Percentiles rank a stretch among this genome's conserved stretches.
Evolutionary conservation across 441 rosid genomes (phyloP).

Genomic region (Gossypium davidsonii): DNA sequence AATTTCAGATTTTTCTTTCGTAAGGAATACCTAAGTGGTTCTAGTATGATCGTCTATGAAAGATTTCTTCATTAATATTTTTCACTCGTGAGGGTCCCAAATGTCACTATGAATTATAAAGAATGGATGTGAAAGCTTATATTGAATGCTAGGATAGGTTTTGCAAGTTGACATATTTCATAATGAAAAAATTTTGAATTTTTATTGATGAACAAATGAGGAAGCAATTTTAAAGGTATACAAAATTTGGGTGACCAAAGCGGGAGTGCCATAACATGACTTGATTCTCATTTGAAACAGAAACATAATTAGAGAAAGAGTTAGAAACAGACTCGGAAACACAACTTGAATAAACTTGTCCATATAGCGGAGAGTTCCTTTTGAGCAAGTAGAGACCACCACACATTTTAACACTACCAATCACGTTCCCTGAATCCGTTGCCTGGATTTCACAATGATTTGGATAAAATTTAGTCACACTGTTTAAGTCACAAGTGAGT

Average conservation of each 20-base stretch:
- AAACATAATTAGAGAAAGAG: not conserved
- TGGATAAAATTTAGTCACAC: not conserved
- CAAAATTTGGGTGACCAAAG: not conserved
- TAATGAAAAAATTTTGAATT: not conserved
- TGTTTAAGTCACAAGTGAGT: not conserved
- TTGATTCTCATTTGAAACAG: not conserved
- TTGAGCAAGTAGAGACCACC: no score
- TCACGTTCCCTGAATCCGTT: no score
- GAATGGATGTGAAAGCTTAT: not conserved
- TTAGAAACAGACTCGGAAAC: not conserved
- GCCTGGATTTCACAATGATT: no score
- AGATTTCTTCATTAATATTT: not conserved
- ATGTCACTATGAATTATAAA: not conserved
- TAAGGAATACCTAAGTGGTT: not conserved
- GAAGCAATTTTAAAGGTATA: not conserved
- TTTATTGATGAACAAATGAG: not conserved
- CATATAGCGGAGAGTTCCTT: no score
- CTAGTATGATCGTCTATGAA: not conserved
- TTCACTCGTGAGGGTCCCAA: not conserved
- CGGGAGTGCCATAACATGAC: not conserved
- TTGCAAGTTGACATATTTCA: not conserved
- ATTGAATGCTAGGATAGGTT: not conserved
- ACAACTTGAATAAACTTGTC: not conserved
- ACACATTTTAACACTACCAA: no score
- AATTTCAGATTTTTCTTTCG: not conserved